Conservation (phyloP, 2,329 filamentous ascomycete genomes). For the Davidsoniella australis region DNA sequence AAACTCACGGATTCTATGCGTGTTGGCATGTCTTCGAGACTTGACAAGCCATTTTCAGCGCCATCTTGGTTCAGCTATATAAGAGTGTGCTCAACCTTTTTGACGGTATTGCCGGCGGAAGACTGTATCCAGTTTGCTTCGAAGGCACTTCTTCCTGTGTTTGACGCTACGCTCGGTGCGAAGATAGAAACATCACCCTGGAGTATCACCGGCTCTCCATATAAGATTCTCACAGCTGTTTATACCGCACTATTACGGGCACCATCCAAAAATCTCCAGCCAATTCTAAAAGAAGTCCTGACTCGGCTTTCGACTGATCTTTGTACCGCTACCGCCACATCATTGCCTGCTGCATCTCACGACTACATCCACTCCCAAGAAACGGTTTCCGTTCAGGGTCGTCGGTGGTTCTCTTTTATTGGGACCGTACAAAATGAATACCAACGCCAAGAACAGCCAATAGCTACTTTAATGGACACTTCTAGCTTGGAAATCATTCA, state of each 20-base stretch:
- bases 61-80: constrained; percentile 65
- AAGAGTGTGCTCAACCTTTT: constrained; percentile 38
- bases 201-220: constrained; percentile 13
- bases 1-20: constrained; percentile 51
- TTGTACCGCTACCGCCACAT: constrained; percentile 51
- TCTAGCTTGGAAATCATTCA: constrained; percentile 15
- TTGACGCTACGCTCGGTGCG: constrained; percentile 36
- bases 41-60: constrained; percentile 55
- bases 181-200: constrained; percentile 23
- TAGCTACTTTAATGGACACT: constrained; percentile 21
- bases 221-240: constrained; percentile 7
- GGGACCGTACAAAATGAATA: constrained; percentile 15
- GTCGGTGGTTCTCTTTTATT: constrained; percentile 41
- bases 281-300: constrained; percentile 16
- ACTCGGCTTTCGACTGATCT: constrained; percentile 31
- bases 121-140: constrained; percentile 30
- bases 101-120: constrained; percentile 27
- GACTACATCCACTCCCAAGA: constrained; percentile 59
- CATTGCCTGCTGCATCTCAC: constrained; percentile 65
- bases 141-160: constrained; percentile 35
- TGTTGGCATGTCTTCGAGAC: constrained; percentile 52
- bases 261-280: neutral
- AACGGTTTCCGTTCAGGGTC: constrained; percentile 45
- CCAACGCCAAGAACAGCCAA: constrained; percentile 12
- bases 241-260: constrained; percentile 2